phyloP scores from a whole-genome alignment of 1,284 basidiomycete species.

The Xanthoconium separans region DNA sequence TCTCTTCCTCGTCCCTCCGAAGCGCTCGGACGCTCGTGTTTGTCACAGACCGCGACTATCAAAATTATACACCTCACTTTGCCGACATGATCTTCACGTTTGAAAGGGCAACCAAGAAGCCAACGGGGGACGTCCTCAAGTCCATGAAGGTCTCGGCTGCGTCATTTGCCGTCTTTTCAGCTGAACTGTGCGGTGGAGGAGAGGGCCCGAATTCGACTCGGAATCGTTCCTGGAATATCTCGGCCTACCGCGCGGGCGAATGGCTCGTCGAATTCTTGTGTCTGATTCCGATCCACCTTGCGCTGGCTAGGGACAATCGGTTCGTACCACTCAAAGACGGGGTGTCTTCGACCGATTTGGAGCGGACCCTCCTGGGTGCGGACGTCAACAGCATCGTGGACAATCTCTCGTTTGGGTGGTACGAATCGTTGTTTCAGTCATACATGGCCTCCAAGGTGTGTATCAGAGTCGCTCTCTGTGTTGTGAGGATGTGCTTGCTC shows the following conservation, averaged over 20 bases:
- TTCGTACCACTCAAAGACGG: slow-evolving; percentile 64
- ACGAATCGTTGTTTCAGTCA: slow-evolving; percentile 60
- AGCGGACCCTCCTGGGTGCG: slow-evolving; percentile 54
- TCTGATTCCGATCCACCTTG: slow-evolving; percentile 63
- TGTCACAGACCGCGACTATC: slow-evolving; percentile 40
- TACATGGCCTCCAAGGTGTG: slow-evolving; percentile 58
- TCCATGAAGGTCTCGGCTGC: slow-evolving; percentile 31
- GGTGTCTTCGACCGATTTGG: slow-evolving; percentile 47
- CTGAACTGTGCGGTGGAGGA: slow-evolving; percentile 14
- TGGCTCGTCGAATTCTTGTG: slow-evolving; percentile 64
- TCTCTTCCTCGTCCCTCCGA: slow-evolving; percentile 35
- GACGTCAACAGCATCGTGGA: slow-evolving; percentile 59
- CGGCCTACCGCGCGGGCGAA: slow-evolving; percentile 49
- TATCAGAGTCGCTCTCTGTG: neutral
- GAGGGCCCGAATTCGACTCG: neutral
- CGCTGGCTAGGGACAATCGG: slow-evolving; percentile 54
- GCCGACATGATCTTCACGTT: slow-evolving; percentile 45
- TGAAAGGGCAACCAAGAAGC: slow-evolving; percentile 42
- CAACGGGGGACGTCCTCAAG: slow-evolving; percentile 42
- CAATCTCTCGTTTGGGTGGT: slow-evolving; percentile 60
- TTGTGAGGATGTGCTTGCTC: neutral
- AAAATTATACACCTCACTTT: slow-evolving; percentile 43
- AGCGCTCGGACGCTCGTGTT: slow-evolving; percentile 40
- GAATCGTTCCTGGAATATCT: slow-evolving; percentile 30
- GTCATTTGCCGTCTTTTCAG: slow-evolving; percentile 21